Base-by-base conservation (phyloP, 2,329 filamentous ascomycete genomes). In the Neurospora sp. region DNA sequence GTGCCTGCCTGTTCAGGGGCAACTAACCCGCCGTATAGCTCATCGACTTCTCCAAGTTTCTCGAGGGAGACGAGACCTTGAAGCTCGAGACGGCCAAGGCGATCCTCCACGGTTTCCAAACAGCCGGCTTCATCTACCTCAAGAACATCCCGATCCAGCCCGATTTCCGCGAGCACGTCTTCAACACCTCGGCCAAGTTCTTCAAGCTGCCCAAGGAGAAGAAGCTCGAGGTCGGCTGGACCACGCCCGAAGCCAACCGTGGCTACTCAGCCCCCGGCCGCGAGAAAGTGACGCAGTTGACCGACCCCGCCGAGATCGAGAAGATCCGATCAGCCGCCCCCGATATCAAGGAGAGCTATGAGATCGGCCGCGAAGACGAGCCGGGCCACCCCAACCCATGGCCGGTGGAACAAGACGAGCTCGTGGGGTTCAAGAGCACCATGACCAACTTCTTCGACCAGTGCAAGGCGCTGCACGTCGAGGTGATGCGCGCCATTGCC, bases 121-220 rank as follows among this genome's bases (percentile, higher is more conserved):
- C 87, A 1, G 91, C 93, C 2, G 94, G 94, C 70, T 97, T 97
- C 83, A 87, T 97, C 77, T 97, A 97, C 80, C 87, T 97, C 46
- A 90, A 90, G 75, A 92, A 95, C 79, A 90, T 95, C 74, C 87
- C 91, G 52, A 90, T 97, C 71, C 80, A 89, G 0, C 76, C 86
- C 3, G 81, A 85, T 9, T 84, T 85, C 10, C 81, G 93, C 13
- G 79, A 85, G 71, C 80, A 85, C 70, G 85, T 90, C 71, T 96
- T 96, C 78, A 78, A 82, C 72, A 84, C 85, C 70, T 93, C 91
- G 5, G 88, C 89, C 67, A 81, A 83, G 72, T 94, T 95, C 83
- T 96, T 96, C 80, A 79, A 81, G 15, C 87, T 91, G 69, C 82
- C 89, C 2, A 78, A 83, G 66, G 82, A 83, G 9, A 83, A 88